Base-by-base conservation (phyloP, 305 asterid genomes). In the Stenogyne calaminthoides region DNA sequence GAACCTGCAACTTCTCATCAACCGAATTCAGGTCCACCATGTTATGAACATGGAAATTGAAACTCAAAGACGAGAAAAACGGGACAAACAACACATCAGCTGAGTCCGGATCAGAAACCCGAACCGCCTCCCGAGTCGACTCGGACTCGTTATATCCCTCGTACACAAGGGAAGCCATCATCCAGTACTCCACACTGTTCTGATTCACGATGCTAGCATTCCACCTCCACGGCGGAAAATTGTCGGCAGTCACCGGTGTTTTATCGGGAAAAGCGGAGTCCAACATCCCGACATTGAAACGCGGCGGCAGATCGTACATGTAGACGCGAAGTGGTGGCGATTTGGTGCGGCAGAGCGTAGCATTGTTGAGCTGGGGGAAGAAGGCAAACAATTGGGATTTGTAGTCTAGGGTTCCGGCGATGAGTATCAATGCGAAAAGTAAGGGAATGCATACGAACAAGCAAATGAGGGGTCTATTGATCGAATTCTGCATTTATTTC, bases 261-360 rank as follows among this genome's bases (percentile, higher is more conserved):
- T 72, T 51, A 22, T 77, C 29, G 47, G 80, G 85, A 42, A 83
- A 79, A 10, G 67, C 39, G 7, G 83, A 64, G 62, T 81, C 77
- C 88, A 90, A 75, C 88, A 90, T 74, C 5, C 86, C 88, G 54
- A 84, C 83, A 70, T 90, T 88, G 85, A 90, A 90, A 60, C 92
- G 81, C 46, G 92, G 77, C 40, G 93, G 93, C 70, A 90, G 67
- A 74, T 89, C 93, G 75, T 89, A 89, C 96, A 89, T 88, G 74
- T 83, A 88, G 32, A 89, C 88, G 51, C 80, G 84, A 67, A 89
- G 81, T 3, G 86, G 85, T 4, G 84, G 77, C 7, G 87, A 54
- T 69, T 71, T 69, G 39, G 71, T 14, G 67, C 58, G 58, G 78
- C 89, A 86, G 47, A 80, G 71, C 8, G 82, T 27, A n/a, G 71